Evolutionary conservation across 306 rosid species (phyloP), one percentile per base, ranked within the genome.

Genomic region (Inga oerstediana): DNA sequence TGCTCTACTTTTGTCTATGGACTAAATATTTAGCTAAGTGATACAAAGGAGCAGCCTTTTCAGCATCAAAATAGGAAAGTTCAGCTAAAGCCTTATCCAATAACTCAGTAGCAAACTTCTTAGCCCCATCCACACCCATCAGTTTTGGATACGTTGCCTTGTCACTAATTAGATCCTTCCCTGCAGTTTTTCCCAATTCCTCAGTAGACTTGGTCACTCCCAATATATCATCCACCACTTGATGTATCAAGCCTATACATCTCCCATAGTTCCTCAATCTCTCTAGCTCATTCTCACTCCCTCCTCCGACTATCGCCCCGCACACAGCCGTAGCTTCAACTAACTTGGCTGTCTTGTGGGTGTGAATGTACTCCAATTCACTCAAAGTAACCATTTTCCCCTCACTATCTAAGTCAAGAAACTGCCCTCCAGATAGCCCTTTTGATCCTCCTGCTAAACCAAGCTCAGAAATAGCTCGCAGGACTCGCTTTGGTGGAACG

Each of bases 121-220:
- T 75, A 24, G 88, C 82, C 69, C 45, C 74, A 17, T 85, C 76
- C 48, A 82, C 24, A 8, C 88, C 90, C 75, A 87, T 79, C 61
- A 79, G 67, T 74, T 87, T 87, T 3, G 88, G 88, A 59, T 82
- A 85, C 3, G 90, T 85, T 9, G 84, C 88, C 84, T 87, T 87
- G 32, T 75, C 75, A 20, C 16, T 71, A 0, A 22, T 84, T 72
- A 82, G 83, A 54, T 87, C 86, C 66, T 82, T 87, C 75, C 86
- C 86, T 3, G 88, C 84, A 1, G 83, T 79, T 79, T 87, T 87
- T 32, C 86, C 88, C 68, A 87, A 30, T 51, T 76, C 86, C 48
- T 52, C 75, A 1, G 84, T 79, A 7, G 88, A 74, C 27, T 76
- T 84, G 4, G 90, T 87, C 68, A 82, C 79, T 37, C 81, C 87